These are phyloP conservation scores for Plenodomus lindquistii DNA, from an alignment of 2,329 filamentous ascomycete genomes.

Conservation along the genomic window DNA sequence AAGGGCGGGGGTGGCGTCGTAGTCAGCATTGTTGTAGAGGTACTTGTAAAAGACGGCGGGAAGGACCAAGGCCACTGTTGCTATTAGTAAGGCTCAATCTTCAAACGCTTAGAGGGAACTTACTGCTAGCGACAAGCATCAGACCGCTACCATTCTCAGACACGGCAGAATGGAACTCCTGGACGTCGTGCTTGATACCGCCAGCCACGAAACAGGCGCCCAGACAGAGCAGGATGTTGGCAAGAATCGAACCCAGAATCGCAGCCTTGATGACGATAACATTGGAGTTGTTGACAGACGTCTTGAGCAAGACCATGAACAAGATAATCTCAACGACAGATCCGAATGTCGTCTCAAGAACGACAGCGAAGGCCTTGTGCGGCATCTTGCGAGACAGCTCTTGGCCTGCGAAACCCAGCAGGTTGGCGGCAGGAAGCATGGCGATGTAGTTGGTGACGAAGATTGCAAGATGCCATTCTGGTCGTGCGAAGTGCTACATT, in stretches of 20 bases:
- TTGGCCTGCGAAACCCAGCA: conserved; percentile 74
- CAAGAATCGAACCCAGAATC: conserved; percentile 80
- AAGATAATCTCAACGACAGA: conserved; percentile 81
- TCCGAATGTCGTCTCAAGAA: conserved; percentile 64
- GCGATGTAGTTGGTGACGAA: conserved; percentile 75
- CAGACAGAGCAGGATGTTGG: conserved; percentile 78
- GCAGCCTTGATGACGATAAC: conserved; percentile 79
- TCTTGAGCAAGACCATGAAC: conserved; percentile 74
- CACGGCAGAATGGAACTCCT: conserved; percentile 73
- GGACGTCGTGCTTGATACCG: conserved; percentile 68
- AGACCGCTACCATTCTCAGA: conserved; percentile 79
- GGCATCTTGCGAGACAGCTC: conserved; percentile 75
- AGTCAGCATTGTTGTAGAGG: conserved; percentile 31
- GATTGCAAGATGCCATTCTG: conserved; percentile 63
- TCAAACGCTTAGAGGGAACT: conserved; percentile 6
- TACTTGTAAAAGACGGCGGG: conserved; percentile 59
- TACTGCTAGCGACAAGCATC: conserved; percentile 73
- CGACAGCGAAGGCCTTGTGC: conserved; percentile 66
- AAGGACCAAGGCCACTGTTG: conserved; percentile 52
- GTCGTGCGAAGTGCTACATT: conserved; percentile 54
- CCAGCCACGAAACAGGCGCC: conserved; percentile 80
- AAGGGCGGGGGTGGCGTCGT: conserved; percentile 55
- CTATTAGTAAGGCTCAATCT: conserved; percentile 12
- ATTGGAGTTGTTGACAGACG: conserved; percentile 44
- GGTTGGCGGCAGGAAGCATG: conserved; percentile 76